Evolutionary conservation across 495 filamentous ascomycete species (phyloP).

Genomic region (Hypomontagnella submonticulosa): DNA sequence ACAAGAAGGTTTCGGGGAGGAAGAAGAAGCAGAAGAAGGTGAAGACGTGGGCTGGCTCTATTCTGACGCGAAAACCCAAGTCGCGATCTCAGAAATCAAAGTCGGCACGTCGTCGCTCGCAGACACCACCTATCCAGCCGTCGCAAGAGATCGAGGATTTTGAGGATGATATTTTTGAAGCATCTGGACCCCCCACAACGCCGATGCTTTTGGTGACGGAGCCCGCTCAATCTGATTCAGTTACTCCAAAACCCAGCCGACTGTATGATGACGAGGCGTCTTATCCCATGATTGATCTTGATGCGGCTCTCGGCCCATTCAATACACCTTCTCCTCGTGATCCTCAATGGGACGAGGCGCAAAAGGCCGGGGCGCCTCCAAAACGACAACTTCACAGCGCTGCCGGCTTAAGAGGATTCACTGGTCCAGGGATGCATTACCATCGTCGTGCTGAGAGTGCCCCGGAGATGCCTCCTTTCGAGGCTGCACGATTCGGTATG

Average conservation of each 20-base stretch:
- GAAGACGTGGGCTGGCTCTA: slow-evolving; percentile 81
- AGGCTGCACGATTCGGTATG: slow-evolving; percentile 69
- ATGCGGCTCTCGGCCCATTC: slow-evolving; percentile 94
- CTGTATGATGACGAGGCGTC: slow-evolving; percentile 65
- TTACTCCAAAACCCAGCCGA: slow-evolving; percentile 14
- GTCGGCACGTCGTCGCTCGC: slow-evolving; percentile 46
- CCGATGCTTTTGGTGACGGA: slow-evolving; percentile 46
- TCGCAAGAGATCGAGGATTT: slow-evolving; percentile 32
- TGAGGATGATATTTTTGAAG: slow-evolving; percentile 34
- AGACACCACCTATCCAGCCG: slow-evolving; percentile 52
- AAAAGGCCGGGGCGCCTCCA: slow-evolving; percentile 67
- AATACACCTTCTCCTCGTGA: slow-evolving; percentile 76
- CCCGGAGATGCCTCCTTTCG: slow-evolving; percentile 86
- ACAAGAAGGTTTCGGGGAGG: slow-evolving; percentile 59
- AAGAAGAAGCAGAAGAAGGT: slow-evolving; percentile 81
- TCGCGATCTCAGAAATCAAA: slow-evolving; percentile 55
- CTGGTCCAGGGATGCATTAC: slow-evolving; percentile 86
- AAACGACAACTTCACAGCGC: slow-evolving; percentile 91
- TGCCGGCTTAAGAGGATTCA: slow-evolving; percentile 77
- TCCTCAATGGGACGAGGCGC: slow-evolving; percentile 66
- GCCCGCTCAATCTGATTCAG: slow-evolving; percentile 35
- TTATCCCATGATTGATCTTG: slow-evolving; percentile 89
- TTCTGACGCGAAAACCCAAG: slow-evolving; percentile 74
- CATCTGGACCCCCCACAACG: slow-evolving; percentile 39
- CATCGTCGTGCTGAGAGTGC: slow-evolving; percentile 93